Base-by-base conservation (phyloP, 2,329 filamentous ascomycete genomes). In the Trichoderma atroviride region DNA sequence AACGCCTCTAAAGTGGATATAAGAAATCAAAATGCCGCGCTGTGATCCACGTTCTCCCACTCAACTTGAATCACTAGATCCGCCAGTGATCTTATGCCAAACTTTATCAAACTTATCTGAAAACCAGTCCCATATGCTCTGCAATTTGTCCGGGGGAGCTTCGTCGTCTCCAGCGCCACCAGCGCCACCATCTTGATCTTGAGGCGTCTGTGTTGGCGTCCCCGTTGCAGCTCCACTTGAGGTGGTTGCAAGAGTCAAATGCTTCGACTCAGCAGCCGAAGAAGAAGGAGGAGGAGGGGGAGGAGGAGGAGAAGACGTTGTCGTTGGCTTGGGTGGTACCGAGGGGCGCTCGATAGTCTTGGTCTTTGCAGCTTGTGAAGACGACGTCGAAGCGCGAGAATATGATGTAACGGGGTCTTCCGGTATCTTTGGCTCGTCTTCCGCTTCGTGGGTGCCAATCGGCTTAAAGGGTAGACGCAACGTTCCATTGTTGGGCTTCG, bases 401-500 rank as follows among this genome's bases (percentile, higher is more conserved):
- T 68, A 14, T 13, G 72, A 33, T 16, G 71, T 75, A 14, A 79
- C 81, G 0, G 88, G 87, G 72, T 91, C 88, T 1, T 78, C 78
- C 0, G 85, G 87, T n/a, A 82, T 83, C 24, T 86, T 82, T 0
- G 83, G 78, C 2, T 78, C 79, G 2, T 83, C 80, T 19, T 84
- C 83, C 0, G 83, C 75, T 59, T 85, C 83, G 76, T 94, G 92
- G 2, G 87, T 76, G 5, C 91, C 91, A 14, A 88, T 76, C 0
- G 89, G 83, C 69, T 84, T 85, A 29, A 95, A 81, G 0, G 92
- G 92, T 14, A 95, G 84, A 13, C 90, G 85, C 6, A 97, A 81
- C 0, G 94, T 97, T 61, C 95, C 95, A 76, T 98, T 98, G 78
- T 97, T 97, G 0, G 92, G 88, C 66, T 85, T 85, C 0, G 94